Base-by-base conservation (phyloP, 495 filamentous ascomycete species). In the Daldinia vernicosa region DNA sequence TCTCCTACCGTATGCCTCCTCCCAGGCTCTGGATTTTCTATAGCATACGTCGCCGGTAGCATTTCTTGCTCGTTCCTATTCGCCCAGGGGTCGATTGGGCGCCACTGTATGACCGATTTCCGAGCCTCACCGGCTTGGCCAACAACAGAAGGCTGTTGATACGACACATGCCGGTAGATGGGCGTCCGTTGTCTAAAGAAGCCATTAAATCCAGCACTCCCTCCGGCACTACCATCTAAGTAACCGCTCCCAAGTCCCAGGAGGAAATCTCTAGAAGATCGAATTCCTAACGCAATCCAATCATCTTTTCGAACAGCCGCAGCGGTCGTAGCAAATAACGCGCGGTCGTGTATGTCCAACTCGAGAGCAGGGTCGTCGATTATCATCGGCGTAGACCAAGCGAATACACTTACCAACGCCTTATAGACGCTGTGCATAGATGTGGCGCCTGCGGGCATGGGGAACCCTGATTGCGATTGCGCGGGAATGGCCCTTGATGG, bases 401-500 rank as follows among this genome's bases (percentile, higher is more conserved):
- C 75, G 66, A 83, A 84, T 9, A 81, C 66, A 35, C 76, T 78
- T 22, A 84, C 83, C 5, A 84, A 67, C 14, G 75, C 80, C 70
- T 84, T 84, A 65, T 83, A 83, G 5, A 83, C 82, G 39, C 80
- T 80, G 33, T 84, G 82, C 80, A 84, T 83, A 33, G 80, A 76
- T 17, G 72, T 60, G 9, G 78, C 72, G 0, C 74, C 77, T 15
- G 74, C 51, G 3, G 80, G 62, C 56, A 73, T 70, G 37, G 71
- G 69, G 12, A 73, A 57, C n/a, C 69, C 66, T 8, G 62, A 69
- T n/a, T 78, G 67, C 28, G 77, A 75, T n/a, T 80, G 77, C 26
- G 53, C 47, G 27, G 75, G 56, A 37, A 79, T 73, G 2, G 54
- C 53, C 45, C 71, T 65, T 26, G 69, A 74, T 2, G 75, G 72